A percentile compares a stretch with the other conserved stretches of the same genome.
These are phyloP conservation scores for Penicillium sp. DNA, from an alignment of 2,329 filamentous ascomycete species.

Conservation along the genomic window DNA sequence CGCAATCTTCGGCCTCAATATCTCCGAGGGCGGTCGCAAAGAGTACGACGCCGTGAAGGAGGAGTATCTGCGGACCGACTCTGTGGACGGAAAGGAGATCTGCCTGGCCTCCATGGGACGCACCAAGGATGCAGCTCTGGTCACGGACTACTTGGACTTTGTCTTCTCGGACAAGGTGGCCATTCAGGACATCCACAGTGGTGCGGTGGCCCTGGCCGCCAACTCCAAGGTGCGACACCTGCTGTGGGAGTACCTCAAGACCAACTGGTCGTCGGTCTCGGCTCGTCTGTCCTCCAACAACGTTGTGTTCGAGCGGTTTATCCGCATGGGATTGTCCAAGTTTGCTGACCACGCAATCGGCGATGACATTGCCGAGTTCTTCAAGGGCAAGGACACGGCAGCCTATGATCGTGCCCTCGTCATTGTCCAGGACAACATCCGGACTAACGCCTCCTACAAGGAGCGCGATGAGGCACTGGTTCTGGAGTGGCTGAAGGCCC, in stretches of 20 bases:
- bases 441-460: constrained; percentile 79
- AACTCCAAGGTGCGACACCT: constrained; percentile 73
- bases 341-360: constrained; percentile 72
- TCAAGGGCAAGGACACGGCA: constrained; percentile 79
- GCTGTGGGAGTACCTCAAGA: constrained; percentile 84
- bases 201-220: constrained; percentile 69
- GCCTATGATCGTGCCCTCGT: constrained; percentile 84
- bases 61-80: constrained; percentile 79
- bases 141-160: constrained; percentile 68
- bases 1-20: constrained; percentile 76
- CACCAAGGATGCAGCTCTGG: constrained; percentile 67
- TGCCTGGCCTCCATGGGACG: constrained; percentile 75
- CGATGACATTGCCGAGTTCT: constrained; percentile 81
- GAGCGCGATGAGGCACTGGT: constrained; percentile 71
- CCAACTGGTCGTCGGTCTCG: constrained; percentile 75
- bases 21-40: constrained; percentile 69
- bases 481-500: constrained; percentile 73
- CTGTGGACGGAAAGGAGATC: constrained; percentile 89
- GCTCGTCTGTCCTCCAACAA: constrained; percentile 76
- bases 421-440: constrained; percentile 83
- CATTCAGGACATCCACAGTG: constrained; percentile 83
- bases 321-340: constrained; percentile 74
- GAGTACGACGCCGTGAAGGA: constrained; percentile 77
- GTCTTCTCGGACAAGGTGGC: constrained; percentile 83
- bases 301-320: constrained; percentile 84